Conservation (phyloP, 2,329 filamentous ascomycete genomes). For the Pseudogymnoascus sp. region DNA sequence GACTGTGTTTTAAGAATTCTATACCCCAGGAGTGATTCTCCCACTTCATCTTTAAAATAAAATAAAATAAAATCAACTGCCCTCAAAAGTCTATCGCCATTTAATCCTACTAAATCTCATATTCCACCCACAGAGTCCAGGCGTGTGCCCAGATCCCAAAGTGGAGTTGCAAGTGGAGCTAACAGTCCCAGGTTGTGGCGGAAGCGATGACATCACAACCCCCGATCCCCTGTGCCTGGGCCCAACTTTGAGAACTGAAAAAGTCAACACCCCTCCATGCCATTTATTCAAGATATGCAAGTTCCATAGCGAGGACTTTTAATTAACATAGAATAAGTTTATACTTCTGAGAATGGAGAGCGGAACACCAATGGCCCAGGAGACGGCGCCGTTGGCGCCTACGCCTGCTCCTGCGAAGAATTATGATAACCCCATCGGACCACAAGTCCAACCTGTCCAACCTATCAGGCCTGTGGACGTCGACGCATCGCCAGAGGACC, state of each 20-base stretch:
- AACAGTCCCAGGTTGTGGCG: background rate
- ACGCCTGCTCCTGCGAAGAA: background rate
- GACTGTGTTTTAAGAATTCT: background rate
- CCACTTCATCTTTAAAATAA: background rate
- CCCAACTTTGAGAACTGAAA: background rate
- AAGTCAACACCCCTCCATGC: background rate
- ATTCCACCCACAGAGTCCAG: background rate
- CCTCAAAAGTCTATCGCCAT: background rate
- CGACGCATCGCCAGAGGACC: slow-evolving; percentile 12
- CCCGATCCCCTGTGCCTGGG: background rate
- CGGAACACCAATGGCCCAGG: background rate
- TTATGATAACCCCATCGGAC: background rate
- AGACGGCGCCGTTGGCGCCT: background rate
- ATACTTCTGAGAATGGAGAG: background rate
- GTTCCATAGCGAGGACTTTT: background rate
- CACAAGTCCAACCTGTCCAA: background rate
- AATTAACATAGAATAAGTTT: background rate
- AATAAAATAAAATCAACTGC: background rate
- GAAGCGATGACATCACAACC: background rate
- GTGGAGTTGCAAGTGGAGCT: background rate
- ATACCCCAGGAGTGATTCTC: background rate
- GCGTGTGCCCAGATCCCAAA: background rate
- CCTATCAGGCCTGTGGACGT: background rate
- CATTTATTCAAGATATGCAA: background rate
- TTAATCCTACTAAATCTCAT: background rate